Percentiles rank a stretch among this genome's conserved stretches.
Conservation (phyloP, 805 yeast genomes). For the Candida dajiaensis region DNA sequence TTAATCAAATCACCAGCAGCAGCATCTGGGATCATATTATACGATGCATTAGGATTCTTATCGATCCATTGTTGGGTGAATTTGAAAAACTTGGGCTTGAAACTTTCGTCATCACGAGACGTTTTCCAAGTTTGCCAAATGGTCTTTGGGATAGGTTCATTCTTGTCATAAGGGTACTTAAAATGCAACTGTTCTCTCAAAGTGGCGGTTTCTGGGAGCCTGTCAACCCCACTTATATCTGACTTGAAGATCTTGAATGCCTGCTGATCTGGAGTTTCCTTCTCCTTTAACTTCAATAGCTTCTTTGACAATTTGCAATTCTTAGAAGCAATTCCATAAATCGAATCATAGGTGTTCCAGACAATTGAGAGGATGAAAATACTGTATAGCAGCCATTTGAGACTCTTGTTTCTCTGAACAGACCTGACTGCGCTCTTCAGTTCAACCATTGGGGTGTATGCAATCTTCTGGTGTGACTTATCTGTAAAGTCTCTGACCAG, state of each 20-base stretch:
- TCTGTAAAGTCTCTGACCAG: too few relatives aligned
- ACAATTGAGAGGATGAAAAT: slow-evolving; percentile 2
- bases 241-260: slow-evolving; percentile 3
- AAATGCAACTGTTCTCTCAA: slow-evolving; percentile 56
- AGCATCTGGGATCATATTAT: slow-evolving; percentile 69
- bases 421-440: background rate
- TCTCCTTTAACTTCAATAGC: background rate
- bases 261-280: background rate
- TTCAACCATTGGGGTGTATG: background rate
- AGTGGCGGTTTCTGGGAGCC: slow-evolving; percentile 11
- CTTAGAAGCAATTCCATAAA: slow-evolving; percentile 8
- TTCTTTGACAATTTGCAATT: background rate
- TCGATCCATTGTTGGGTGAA: slow-evolving; percentile 59
- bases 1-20: slow-evolving; percentile 50
- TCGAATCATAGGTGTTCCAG: slow-evolving; percentile 7
- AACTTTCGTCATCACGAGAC: slow-evolving; percentile 45
- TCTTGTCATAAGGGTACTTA: slow-evolving; percentile 70
- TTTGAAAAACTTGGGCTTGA: slow-evolving; percentile 47
- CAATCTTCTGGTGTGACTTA: background rate
- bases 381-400: background rate
- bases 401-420: slow-evolving; percentile 1
- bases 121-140: slow-evolving; percentile 97
- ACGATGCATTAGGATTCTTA: slow-evolving; percentile 57
- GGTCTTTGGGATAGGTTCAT: slow-evolving; percentile 61
- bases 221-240: background rate